Evolutionary conservation across 2,329 filamentous ascomycete species (phyloP).

Genomic region (Monilinia aucupariae): DNA sequence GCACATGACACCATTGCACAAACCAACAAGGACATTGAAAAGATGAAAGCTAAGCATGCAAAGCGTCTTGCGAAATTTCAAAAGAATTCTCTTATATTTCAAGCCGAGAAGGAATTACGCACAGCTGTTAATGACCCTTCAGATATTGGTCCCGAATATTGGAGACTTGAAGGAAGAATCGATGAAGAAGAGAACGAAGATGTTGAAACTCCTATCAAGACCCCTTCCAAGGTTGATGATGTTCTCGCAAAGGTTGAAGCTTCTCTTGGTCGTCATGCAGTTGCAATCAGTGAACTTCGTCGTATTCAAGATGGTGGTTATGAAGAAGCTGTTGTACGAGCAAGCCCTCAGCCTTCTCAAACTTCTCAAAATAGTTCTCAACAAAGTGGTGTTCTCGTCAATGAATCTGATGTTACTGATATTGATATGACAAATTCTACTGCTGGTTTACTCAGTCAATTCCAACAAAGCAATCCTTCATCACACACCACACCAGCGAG

Average conservation of each 20-base stretch:
- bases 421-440: conserved; percentile 53
- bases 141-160: conserved; percentile 53
- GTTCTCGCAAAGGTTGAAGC: conserved; percentile 71
- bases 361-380: conserved; percentile 52
- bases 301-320: conserved; percentile 75
- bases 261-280: conserved; percentile 61
- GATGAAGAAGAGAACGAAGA: conserved; percentile 46
- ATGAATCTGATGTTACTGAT: conserved; percentile 54
- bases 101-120: conserved; percentile 71
- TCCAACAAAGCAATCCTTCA: conserved; percentile 54
- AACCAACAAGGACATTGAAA: conserved; percentile 75
- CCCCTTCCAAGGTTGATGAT: conserved; percentile 55
- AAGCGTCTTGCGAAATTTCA: conserved; percentile 70
- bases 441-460: conserved; percentile 62
- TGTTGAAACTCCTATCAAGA: conserved; percentile 27
- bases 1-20: conserved; percentile 66
- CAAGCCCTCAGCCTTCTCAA: conserved; percentile 42
- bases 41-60: conserved; percentile 74
- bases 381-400: conserved; percentile 48
- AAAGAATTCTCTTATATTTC: conserved; percentile 61
- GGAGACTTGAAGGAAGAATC: conserved; percentile 56
- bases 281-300: conserved; percentile 57
- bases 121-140: conserved; percentile 52
- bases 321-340: conserved; percentile 45
- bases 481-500: conserved; percentile 55